Conservation (phyloP, 257 asterid genomes). For the Nicotiana tomentosiformis region DNA sequence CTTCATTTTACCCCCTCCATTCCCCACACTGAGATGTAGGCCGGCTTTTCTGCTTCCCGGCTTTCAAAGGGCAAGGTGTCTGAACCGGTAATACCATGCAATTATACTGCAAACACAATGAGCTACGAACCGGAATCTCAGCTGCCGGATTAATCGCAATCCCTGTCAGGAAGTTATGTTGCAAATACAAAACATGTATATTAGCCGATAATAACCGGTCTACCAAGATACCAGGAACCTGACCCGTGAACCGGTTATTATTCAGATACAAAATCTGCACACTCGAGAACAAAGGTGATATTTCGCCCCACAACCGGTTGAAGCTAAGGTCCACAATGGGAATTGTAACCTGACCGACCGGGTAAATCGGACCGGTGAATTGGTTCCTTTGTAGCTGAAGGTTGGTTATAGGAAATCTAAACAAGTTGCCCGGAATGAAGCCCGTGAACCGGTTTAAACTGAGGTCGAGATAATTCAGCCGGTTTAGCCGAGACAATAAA, state of each 20-base stretch:
- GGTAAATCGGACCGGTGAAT: conserved; percentile 56
- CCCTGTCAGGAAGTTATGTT: conserved; percentile 89
- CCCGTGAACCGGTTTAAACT: conserved; percentile 82
- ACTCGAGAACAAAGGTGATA: conserved; percentile 68
- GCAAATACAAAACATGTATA: conserved; percentile 56
- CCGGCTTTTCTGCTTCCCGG: conserved; percentile 80
- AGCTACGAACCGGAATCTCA: conserved; percentile 63
- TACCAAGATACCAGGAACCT: conserved; percentile 65
- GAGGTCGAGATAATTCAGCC: conserved; percentile 61
- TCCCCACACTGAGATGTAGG: conserved; percentile 68
- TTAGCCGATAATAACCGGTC: conserved; percentile 59
- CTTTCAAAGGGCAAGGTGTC: conserved; percentile 80
- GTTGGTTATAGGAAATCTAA: conserved; percentile 49
- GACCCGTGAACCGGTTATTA: conserved; percentile 83
- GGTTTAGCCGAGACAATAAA: conserved; percentile 35
- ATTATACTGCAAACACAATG: conserved; percentile 86
- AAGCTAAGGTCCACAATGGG: conserved; percentile 77
- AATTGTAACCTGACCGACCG: conserved; percentile 49
- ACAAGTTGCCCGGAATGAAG: conserved; percentile 43
- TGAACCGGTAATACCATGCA: conserved; percentile 83
- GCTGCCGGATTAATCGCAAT: conserved; percentile 73
- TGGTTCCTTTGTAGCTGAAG: conserved; percentile 76
- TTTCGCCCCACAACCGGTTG: conserved; percentile 68
- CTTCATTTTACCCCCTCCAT: conserved; percentile 58
- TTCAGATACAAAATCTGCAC: conserved; percentile 72